phyloP scores from a whole-genome alignment of 306 rosid species.

The Quercus aquifolioides region DNA sequence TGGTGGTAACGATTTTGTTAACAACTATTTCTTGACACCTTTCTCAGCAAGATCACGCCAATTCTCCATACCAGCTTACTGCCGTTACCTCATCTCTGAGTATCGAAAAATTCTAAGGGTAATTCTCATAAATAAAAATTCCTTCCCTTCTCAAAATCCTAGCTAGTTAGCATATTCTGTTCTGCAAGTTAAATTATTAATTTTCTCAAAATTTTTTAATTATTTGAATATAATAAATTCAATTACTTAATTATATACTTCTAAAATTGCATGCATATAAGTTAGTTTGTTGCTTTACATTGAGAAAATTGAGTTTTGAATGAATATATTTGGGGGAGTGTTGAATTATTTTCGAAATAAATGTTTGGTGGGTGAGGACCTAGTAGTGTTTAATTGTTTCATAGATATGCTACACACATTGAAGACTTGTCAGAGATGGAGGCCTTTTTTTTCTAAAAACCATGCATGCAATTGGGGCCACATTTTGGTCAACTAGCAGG shows the following conservation, averaged over 20 bases:
- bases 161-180: too few relatives aligned
- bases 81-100: conserved; percentile 44
- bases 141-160: too few relatives aligned
- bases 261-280: too few relatives aligned
- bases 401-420: background rate
- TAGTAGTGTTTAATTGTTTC: background rate
- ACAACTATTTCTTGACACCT: conserved; percentile 56
- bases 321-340: background rate
- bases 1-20: conserved; percentile 69
- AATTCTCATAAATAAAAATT: background rate
- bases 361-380: background rate
- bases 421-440: background rate
- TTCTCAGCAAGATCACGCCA: conserved; percentile 46
- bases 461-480: too few relatives aligned
- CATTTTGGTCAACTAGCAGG: background rate
- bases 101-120: conserved; percentile 49
- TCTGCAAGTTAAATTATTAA: too few relatives aligned
- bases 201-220: too few relatives aligned
- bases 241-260: too few relatives aligned
- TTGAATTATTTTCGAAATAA: background rate
- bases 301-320: background rate
- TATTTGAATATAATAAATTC: too few relatives aligned
- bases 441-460: too few relatives aligned
- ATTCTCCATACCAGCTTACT: conserved; percentile 45
- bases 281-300: background rate